Conservation (phyloP, 108 stramenopile genomes). For the Epithemia pelagica region DNA sequence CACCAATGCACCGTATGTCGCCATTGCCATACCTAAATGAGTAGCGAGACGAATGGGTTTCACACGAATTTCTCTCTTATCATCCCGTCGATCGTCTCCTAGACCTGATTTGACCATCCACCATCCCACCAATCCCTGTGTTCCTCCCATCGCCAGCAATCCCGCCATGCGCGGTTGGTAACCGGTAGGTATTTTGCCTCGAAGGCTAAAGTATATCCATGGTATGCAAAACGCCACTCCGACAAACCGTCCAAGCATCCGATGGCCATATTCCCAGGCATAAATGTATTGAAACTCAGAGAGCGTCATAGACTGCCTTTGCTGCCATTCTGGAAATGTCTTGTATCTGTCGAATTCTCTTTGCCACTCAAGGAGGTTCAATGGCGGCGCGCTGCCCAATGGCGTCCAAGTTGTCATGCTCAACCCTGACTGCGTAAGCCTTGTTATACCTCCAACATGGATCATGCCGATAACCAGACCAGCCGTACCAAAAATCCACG, state of each 20-base stretch:
- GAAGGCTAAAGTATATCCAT: constrained; percentile 78
- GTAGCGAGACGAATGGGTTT: constrained; percentile 92
- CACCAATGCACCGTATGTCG: constrained; percentile 85
- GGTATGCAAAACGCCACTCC: constrained; percentile 87
- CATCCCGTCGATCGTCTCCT: constrained; percentile 82
- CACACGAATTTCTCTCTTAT: constrained; percentile 91
- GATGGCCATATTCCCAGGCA: constrained; percentile 97
- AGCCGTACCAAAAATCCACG: constrained; percentile 89
- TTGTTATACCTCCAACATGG: constrained; percentile 95
- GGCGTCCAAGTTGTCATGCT: constrained; percentile 98
- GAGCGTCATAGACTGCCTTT: constrained; percentile 89
- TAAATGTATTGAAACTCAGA: constrained; percentile 99
- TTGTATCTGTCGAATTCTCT: constrained; percentile 96
- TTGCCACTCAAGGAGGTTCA: constrained; percentile 83
- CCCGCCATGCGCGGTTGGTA: constrained; percentile 76
- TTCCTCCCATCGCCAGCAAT: constrained; percentile 92
- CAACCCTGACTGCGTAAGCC: constrained; percentile 93
- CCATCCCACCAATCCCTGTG: constrained; percentile 99
- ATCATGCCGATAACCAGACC: constrained; percentile 93
- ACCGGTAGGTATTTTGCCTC: constrained; percentile 69
- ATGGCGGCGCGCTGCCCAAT: constrained; percentile 80
- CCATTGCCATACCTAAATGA: constrained; percentile 94
- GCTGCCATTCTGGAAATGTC: constrained; percentile 93
- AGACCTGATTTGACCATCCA: constrained; percentile 99
- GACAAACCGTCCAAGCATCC: constrained; percentile 94